These are phyloP conservation scores for Glaciozyma antarctica DNA, from an alignment of 768 basidiomycete species.

Conservation along the genomic window DNA sequence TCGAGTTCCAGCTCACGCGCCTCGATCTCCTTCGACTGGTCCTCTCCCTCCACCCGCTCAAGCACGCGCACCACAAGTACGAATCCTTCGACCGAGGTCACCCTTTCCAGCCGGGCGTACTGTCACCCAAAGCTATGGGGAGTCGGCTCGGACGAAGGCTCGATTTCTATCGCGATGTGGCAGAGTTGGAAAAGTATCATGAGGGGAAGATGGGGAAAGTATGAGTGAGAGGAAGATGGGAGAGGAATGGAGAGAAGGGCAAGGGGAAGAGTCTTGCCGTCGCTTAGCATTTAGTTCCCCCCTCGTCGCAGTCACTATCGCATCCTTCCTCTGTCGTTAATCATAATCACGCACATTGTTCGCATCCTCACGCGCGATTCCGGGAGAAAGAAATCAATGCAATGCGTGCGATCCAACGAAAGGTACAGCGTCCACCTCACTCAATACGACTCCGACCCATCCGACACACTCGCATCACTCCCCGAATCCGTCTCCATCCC, in stretches of 20 bases:
- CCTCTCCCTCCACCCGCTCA: constrained; percentile 13
- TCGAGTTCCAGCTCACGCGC: constrained; percentile 24
- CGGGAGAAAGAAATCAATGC: too few relatives aligned
- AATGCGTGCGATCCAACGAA: neutral
- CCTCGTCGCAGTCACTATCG: too few relatives aligned
- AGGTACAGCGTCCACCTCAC: neutral
- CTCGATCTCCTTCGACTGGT: constrained; percentile 19
- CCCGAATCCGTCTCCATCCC: constrained; percentile 1
- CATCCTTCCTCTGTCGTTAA: neutral
- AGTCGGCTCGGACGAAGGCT: neutral
- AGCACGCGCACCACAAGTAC: constrained; percentile 3
- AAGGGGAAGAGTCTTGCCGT: neutral
- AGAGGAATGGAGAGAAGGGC: neutral
- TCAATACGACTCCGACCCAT: constrained; percentile 22
- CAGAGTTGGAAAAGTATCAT: neutral
- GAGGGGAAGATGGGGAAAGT: neutral
- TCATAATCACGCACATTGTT: neutral
- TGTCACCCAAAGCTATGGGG: neutral
- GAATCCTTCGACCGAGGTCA: neutral
- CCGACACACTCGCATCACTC: constrained; percentile 6
- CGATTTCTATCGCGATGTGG: neutral
- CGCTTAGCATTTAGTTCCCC: too few relatives aligned
- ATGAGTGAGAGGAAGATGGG: neutral
- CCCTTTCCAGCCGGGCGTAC: neutral
- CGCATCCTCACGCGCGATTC: too few relatives aligned